A percentile compares a stretch with the other conserved stretches of the same genome.
phyloP scores from a whole-genome alignment of 805 yeast genomes.

The Barnettozyma siamensis region DNA sequence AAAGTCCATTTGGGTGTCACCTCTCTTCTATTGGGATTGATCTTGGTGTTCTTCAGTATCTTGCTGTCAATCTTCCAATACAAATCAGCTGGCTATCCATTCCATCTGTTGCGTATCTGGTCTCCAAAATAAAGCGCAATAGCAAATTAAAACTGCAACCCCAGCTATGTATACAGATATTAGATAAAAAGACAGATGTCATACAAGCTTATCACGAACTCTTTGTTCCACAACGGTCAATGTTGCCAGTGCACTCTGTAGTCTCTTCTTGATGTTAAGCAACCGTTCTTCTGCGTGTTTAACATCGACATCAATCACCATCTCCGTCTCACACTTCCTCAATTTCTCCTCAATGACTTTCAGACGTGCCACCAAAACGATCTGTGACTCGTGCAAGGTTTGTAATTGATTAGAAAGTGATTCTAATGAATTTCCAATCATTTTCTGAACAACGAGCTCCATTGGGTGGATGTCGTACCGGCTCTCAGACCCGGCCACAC shows the following conservation, averaged over 20 bases:
- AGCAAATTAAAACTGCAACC: background rate
- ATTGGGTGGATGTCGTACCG: constrained; percentile 45
- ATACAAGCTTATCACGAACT: constrained; percentile 3
- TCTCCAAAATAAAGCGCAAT: constrained; percentile 14
- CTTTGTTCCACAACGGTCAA: constrained; percentile 32
- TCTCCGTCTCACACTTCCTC: constrained; percentile 24
- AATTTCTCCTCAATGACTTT: constrained; percentile 35
- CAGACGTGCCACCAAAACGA: constrained; percentile 44
- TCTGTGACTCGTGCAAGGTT: constrained; percentile 50
- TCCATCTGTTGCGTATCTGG: constrained; percentile 41
- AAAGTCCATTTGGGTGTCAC: constrained; percentile 46
- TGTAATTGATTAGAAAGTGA: constrained; percentile 44
- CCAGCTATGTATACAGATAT: too few species aligned
- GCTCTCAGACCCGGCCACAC: background rate
- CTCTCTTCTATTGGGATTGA: constrained; percentile 33
- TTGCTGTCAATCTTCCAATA: constrained; percentile 59
- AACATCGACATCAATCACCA: constrained; percentile 12
- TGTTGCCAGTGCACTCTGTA: constrained; percentile 22
- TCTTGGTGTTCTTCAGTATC: constrained; percentile 57
- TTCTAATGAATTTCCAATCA: constrained; percentile 51
- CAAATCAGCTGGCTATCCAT: constrained; percentile 79
- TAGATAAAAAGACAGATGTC: background rate
- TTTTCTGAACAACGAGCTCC: constrained; percentile 51
- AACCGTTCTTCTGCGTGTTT: constrained; percentile 23
- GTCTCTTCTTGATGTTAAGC: constrained; percentile 18